phyloP scores from a whole-genome alignment of 75 land plant genomes.

The Sequoia sempervirens region DNA sequence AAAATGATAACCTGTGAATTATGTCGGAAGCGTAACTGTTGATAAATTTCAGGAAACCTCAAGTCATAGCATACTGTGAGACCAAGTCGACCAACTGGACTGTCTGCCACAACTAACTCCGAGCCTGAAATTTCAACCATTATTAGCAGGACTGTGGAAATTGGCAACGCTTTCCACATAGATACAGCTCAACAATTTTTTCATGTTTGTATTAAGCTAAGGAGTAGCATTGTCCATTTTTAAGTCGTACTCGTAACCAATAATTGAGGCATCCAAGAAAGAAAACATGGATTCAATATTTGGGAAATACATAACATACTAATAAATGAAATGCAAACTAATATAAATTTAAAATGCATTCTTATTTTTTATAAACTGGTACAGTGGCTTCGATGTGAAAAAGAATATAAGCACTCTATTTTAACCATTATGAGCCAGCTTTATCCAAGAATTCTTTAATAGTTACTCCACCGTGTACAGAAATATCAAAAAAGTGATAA shows the following conservation, averaged over 20 bases:
- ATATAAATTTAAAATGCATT: neutral
- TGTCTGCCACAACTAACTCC: constrained; percentile 69
- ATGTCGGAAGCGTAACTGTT: constrained; percentile 70
- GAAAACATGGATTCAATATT: neutral
- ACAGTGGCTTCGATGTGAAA: too few relatives aligned
- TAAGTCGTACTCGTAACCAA: neutral
- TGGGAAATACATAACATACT: neutral
- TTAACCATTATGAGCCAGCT: too few relatives aligned
- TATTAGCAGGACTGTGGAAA: neutral
- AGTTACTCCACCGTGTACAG: too few relatives aligned
- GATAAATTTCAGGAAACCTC: constrained; percentile 94
- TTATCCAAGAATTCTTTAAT: too few relatives aligned
- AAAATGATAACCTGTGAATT: constrained; percentile 61
- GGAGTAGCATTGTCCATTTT: neutral
- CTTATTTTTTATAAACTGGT: too few relatives aligned
- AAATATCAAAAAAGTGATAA: too few relatives aligned
- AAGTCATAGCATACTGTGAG: constrained; percentile 94
- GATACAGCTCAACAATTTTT: neutral
- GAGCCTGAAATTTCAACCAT: constrained; percentile 38
- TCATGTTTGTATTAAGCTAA: neutral
- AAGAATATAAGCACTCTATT: too few relatives aligned
- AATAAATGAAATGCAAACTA: neutral
- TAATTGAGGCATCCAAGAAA: neutral
- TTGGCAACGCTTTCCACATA: neutral
- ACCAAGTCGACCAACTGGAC: constrained; percentile 85